Base-by-base conservation (phyloP, 768 basidiomycete species). In the Botryobasidium botryosum region DNA sequence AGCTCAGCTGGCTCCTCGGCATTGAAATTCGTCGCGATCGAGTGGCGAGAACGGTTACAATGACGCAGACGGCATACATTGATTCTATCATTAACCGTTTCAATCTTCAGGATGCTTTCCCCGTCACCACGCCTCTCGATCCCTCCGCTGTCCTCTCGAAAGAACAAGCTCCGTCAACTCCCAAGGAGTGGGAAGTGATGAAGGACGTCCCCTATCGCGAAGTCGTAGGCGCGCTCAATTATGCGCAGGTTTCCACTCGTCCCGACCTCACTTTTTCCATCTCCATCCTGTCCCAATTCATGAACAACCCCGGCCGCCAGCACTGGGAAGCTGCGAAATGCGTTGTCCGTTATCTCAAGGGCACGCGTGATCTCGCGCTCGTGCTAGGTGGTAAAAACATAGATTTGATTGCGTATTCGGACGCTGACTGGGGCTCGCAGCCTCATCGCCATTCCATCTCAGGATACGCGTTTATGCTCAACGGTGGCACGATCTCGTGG, bases 261-360 rank as follows among this genome's bases (percentile, higher is more conserved):
- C 53, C 53, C 12, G 50, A 54, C 31, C 52, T 55, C 32, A 24
- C 47, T 18, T 51, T 20, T 29, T 23, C 46, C 6, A 43, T 47
- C 24, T 21, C 18, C 13, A 21, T 36, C 13, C 51, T 51, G 2
- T 38, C 26, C 8, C 53, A 46, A 15, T 55, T 55, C 44, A 17
- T 10, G 25, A 2, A 15, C 5, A 49, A 51, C 26, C 53, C 53
- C 6, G 45, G 46, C n/a, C n/a, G 15, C 12, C 41, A 40, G 18
- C 53, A 53, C 32, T 53, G 53, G 53, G 42, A 36, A 7, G 43
- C 50, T 4, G 36, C 43, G 7, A 49, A 51, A 36, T 42, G 40
- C n/a, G 35, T 54, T 7, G 42, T 53, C 24, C 21, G 44, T 17
- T 54, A 54, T 32, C 45, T 52, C 15, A 41, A 47, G 13, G 41